Conservation (phyloP, 148 eudicot species). For the Cornus suecica region DNA sequence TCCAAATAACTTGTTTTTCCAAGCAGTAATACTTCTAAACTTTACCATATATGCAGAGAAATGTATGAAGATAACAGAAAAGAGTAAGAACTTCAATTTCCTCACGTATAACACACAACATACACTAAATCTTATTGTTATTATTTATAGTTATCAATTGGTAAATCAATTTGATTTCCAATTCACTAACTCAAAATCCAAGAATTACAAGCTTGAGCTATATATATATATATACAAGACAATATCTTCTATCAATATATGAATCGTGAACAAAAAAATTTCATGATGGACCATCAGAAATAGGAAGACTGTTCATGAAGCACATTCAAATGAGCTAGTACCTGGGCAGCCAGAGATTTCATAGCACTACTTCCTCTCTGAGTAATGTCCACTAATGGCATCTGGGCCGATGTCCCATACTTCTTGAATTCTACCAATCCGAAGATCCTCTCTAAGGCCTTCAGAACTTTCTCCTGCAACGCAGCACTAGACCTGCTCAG, state of each 20-base stretch:
- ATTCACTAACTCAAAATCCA: too few relatives aligned
- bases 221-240: too few relatives aligned
- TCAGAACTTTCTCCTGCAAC: constrained; percentile 28
- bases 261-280: not conserved
- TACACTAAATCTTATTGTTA: not conserved
- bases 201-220: too few relatives aligned
- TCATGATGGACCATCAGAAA: constrained; percentile 8
- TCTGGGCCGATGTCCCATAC: constrained; percentile 24
- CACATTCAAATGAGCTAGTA: constrained; percentile 28
- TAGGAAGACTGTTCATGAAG: constrained; percentile 29
- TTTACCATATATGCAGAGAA: too few relatives aligned
- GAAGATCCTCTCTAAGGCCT: constrained; percentile 27
- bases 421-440: constrained; percentile 20
- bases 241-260: too few relatives aligned
- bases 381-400: constrained; percentile 27
- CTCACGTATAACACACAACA: not conserved
- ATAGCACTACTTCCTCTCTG: constrained; percentile 27
- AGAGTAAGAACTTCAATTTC: not conserved
- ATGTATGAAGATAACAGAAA: not conserved
- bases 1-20: too few relatives aligned
- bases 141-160: not conserved
- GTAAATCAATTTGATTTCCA: not conserved
- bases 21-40: too few relatives aligned
- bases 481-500: constrained; percentile 7
- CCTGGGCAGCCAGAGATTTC: constrained; percentile 31